Evolutionary conservation across 805 yeast genomes (phyloP).

Genomic region (Metschnikowia similis): DNA sequence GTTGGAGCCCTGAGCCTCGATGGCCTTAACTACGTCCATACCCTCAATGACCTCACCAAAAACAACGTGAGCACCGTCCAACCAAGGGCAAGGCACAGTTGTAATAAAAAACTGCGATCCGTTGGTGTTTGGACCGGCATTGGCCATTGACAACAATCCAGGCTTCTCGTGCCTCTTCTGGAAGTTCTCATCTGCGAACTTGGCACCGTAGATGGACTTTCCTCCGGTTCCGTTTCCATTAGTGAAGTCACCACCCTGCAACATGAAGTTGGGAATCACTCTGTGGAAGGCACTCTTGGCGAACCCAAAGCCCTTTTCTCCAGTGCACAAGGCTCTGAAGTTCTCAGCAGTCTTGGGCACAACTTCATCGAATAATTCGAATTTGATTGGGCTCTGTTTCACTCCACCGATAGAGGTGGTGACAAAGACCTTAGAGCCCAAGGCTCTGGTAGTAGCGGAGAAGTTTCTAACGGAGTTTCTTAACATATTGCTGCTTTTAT

Average conservation of each 20-base stretch:
- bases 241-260: constrained; percentile 18
- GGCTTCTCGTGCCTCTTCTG: constrained; percentile 15
- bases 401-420: constrained; percentile 46
- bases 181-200: constrained; percentile 17
- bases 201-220: constrained; percentile 17
- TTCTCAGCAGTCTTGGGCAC: constrained; percentile 18
- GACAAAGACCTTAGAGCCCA: constrained; percentile 53
- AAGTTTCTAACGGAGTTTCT: constrained; percentile 41
- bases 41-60: constrained; percentile 26
- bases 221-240: constrained; percentile 17
- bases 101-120: constrained; percentile 18
- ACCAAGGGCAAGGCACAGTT: constrained; percentile 24
- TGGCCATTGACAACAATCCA: constrained; percentile 18
- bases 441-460: constrained; percentile 42
- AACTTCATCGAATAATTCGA: constrained; percentile 17
- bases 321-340: constrained; percentile 18
- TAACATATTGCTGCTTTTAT: constrained; percentile 15
- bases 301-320: constrained; percentile 19
- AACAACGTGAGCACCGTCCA: constrained; percentile 25
- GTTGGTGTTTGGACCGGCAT: constrained; percentile 17
- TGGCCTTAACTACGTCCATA: constrained; percentile 23
- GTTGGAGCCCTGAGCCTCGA: constrained; percentile 22
- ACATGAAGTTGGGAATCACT: constrained; percentile 17
- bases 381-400: constrained; percentile 19
- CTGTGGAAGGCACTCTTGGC: constrained; percentile 16